These are phyloP conservation scores for Mikania micrantha DNA, from an alignment of 129 eudicot genomes.

Conservation along the genomic window DNA sequence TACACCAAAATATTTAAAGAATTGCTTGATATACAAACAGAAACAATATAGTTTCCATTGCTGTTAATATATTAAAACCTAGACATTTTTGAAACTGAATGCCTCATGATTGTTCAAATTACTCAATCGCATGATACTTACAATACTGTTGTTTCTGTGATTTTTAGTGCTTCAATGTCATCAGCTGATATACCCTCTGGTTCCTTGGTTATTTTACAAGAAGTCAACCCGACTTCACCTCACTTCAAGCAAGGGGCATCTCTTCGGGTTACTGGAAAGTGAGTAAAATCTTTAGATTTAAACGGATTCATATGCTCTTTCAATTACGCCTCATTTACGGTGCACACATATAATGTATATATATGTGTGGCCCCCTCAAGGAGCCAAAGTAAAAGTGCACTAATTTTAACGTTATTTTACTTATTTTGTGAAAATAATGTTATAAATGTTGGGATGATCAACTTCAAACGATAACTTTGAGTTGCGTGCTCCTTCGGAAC, in stretches of 20 bases:
- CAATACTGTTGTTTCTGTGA: neutral
- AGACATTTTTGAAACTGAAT: neutral
- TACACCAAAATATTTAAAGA: neutral
- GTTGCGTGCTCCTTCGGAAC: too few species aligned
- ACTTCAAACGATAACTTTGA: too few species aligned
- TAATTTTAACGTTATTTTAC: too few species aligned
- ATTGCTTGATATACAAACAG: neutral
- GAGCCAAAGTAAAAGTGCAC: too few species aligned
- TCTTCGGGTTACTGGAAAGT: slow-evolving; percentile 87
- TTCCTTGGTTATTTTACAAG: slow-evolving; percentile 62
- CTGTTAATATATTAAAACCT: neutral
- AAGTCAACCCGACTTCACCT: slow-evolving; percentile 56
- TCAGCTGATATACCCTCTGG: slow-evolving; percentile 53
- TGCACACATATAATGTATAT: too few species aligned
- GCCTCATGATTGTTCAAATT: neutral
- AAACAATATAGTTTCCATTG: neutral
- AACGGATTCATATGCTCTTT: neutral
- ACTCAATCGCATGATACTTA: slow-evolving; percentile 2
- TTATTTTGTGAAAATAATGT: too few species aligned
- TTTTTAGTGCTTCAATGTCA: slow-evolving; percentile 38
- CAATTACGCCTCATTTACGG: too few species aligned
- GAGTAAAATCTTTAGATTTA: slow-evolving; percentile 25
- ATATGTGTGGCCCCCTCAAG: too few species aligned
- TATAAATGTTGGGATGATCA: too few species aligned
- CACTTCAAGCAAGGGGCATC: slow-evolving; percentile 72